phyloP scores from a whole-genome alignment of 1,139 yeast genomes.

The Magnusiomyces ingens region DNA sequence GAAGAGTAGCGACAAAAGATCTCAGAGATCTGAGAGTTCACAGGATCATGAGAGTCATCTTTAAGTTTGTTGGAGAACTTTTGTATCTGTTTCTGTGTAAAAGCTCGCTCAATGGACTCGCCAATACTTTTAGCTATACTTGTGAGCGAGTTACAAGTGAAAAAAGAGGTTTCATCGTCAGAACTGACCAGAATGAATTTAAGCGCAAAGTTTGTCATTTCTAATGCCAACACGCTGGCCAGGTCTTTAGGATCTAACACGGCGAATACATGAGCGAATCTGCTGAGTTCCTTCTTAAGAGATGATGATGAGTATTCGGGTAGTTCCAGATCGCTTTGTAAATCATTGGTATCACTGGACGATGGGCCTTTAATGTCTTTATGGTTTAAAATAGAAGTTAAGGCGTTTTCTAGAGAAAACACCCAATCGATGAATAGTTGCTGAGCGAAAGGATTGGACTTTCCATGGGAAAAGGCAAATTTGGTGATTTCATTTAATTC shows the following conservation, averaged over 20 bases:
- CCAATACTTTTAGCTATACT: conserved; percentile 6
- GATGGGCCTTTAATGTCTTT: background rate
- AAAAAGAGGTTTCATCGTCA: background rate
- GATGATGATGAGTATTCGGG: no score
- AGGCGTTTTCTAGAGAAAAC: background rate
- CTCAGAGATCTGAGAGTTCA: background rate
- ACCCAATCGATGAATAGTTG: background rate
- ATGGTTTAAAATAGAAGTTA: background rate
- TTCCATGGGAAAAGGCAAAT: background rate
- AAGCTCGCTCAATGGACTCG: conserved; percentile 13
- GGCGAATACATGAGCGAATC: background rate
- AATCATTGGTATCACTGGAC: no score
- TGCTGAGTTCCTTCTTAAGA: background rate
- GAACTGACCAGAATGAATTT: background rate
- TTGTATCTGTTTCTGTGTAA: background rate
- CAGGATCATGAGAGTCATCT: conserved; percentile 22
- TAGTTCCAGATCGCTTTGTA: no score
- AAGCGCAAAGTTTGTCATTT: background rate
- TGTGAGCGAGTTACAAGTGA: background rate
- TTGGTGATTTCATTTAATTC: background rate
- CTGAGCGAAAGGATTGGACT: background rate
- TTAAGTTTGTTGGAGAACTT: background rate
- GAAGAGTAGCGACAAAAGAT: background rate
- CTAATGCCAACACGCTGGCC: background rate
- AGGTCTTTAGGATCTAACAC: background rate